A percentile compares a stretch with the other conserved stretches of the same genome.
Evolutionary conservation across 192 early-diverging fungal species (phyloP).

Genomic region (Chytriomyces sp.): DNA sequence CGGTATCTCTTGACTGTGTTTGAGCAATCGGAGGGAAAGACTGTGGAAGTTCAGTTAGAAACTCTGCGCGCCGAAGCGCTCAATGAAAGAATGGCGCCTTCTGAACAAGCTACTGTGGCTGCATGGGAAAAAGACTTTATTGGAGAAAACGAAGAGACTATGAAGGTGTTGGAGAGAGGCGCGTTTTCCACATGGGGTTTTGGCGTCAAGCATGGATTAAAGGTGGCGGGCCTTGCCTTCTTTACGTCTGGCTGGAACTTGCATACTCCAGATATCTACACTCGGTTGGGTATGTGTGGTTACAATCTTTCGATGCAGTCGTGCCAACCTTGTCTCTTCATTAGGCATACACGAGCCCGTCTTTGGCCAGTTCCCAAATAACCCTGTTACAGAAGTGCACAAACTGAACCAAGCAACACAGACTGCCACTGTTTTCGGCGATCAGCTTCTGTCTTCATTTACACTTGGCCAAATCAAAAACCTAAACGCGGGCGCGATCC

Average conservation of each 20-base stretch:
- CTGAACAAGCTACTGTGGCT: too few species aligned
- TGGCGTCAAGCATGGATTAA: constrained; percentile 30
- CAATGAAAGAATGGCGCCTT: background rate
- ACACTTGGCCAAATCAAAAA: constrained; percentile 20
- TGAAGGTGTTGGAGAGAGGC: constrained; percentile 29
- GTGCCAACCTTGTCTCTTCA: background rate
- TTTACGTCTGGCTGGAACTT: constrained; percentile 48
- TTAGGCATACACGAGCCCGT: constrained; percentile 59
- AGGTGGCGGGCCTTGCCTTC: constrained; percentile 49
- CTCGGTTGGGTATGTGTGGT: constrained; percentile 39
- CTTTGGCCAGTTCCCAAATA: constrained; percentile 35
- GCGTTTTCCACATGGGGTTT: constrained; percentile 45
- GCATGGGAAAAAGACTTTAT: constrained; percentile 27
- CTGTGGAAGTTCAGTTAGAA: constrained; percentile 30
- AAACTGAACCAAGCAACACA: constrained; percentile 27
- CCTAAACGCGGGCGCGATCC: constrained; percentile 37
- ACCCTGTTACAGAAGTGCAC: constrained; percentile 13
- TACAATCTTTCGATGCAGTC: background rate
- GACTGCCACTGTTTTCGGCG: constrained; percentile 27
- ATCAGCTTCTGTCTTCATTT: constrained; percentile 31
- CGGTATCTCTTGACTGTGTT: constrained; percentile 48
- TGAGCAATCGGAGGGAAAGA: constrained; percentile 33
- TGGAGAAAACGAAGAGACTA: constrained; percentile 33
- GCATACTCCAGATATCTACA: constrained; percentile 48
- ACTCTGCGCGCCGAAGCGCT: constrained; percentile 7